Percentiles rank a stretch among this genome's conserved stretches.
Conservation (phyloP, 2,329 filamentous ascomycete genomes). For the Aciculosporium take region DNA sequence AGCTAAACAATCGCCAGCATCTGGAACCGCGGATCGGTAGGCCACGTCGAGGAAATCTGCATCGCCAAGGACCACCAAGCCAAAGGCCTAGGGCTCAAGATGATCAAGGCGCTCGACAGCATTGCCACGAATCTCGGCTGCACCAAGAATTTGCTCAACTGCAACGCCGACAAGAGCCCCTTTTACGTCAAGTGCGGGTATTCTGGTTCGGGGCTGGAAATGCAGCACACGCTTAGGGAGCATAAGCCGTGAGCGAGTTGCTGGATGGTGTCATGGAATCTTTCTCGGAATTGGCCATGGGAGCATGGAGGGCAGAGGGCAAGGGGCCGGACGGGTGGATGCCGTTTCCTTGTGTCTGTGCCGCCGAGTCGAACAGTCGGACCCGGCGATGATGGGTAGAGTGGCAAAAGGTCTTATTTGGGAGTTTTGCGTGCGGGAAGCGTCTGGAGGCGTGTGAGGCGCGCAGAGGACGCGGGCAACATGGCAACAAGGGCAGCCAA, state of each 20-base stretch:
- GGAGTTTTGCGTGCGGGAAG: too few relatives aligned
- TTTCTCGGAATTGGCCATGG: too few relatives aligned
- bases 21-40: slow-evolving; percentile 52
- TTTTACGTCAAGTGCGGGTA: slow-evolving; percentile 45
- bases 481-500: too few relatives aligned
- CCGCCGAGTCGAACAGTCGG: too few relatives aligned
- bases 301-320: too few relatives aligned
- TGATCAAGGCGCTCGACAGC: slow-evolving; percentile 64
- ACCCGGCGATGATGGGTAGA: too few relatives aligned
- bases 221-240: slow-evolving; percentile 7
- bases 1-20: slow-evolving; percentile 31
- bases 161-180: slow-evolving; percentile 61
- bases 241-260: not conserved
- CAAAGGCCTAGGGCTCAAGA: slow-evolving; percentile 61
- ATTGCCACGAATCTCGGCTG: slow-evolving; percentile 61
- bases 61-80: slow-evolving; percentile 67
- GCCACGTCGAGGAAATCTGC: slow-evolving; percentile 76
- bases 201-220: slow-evolving; percentile 8
- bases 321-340: too few relatives aligned
- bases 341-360: too few relatives aligned
- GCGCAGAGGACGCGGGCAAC: too few relatives aligned
- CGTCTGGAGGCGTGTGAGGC: too few relatives aligned
- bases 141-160: slow-evolving; percentile 72
- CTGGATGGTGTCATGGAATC: too few relatives aligned
- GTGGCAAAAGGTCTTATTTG: too few relatives aligned